phyloP scores from a whole-genome alignment of 1,139 yeast genomes.

The Nakaseomyces nivariensis region DNA sequence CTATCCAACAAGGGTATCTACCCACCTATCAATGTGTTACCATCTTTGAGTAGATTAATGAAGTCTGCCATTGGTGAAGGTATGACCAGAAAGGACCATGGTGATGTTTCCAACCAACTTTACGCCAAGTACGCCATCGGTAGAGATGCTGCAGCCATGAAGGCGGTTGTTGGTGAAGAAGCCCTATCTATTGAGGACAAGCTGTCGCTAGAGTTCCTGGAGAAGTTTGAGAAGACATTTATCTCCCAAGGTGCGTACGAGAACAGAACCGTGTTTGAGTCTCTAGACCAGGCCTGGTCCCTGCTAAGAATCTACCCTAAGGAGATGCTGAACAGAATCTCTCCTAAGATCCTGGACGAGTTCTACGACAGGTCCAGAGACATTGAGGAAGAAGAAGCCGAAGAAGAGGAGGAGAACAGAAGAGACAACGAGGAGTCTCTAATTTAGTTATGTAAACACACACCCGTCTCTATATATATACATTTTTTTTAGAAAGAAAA shows the following conservation, averaged over 20 bases:
- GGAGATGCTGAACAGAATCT: conserved; percentile 95
- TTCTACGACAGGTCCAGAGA: conserved; percentile 86
- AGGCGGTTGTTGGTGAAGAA: conserved; percentile 99
- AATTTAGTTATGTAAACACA: neutral
- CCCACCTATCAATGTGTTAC: conserved; percentile 97
- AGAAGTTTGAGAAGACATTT: conserved; percentile 92
- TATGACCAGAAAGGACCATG: conserved; percentile 98
- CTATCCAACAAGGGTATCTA: conserved; percentile 91
- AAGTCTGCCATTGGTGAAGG: conserved; percentile 99
- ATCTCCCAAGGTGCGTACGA: conserved; percentile 95
- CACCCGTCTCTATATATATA: no score
- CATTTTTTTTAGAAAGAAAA: neutral
- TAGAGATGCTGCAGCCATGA: conserved; percentile 99
- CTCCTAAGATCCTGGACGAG: conserved; percentile 91
- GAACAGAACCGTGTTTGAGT: conserved; percentile 86
- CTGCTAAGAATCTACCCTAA: conserved; percentile 96
- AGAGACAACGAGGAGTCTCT: conserved; percentile 1
- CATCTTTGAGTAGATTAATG: conserved; percentile 96
- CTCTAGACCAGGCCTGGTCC: conserved; percentile 97
- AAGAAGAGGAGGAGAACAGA: conserved; percentile 32
- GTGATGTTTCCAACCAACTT: conserved; percentile 97
- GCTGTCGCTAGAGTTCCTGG: conserved; percentile 91
- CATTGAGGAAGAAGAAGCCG: conserved; percentile 43
- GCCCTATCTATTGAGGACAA: conserved; percentile 96
- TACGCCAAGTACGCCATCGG: conserved; percentile 99